Base-by-base conservation (phyloP, 495 filamentous ascomycete genomes). In the Lentithecium fluviatile region DNA sequence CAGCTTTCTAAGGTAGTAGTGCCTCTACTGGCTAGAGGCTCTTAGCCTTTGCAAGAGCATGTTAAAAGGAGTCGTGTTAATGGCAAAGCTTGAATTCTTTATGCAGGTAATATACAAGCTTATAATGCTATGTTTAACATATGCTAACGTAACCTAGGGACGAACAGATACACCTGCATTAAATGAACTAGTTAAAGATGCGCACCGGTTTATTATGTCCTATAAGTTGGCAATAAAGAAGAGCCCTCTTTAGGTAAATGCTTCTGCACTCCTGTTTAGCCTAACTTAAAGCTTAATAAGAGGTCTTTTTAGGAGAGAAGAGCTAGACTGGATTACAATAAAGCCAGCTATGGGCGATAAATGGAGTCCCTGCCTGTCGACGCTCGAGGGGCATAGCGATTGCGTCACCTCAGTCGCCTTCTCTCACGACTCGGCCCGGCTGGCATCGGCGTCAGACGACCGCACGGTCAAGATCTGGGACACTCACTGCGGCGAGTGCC, bases 201-300 rank as follows among this genome's bases (percentile, higher is more conserved):
- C 61, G 46, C 50, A 36, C 34, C 70, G 66, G 54, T 74, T 72
- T 56, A 60, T 74, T 47, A 40, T 66, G 42, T 69, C 57, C 56
- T 54, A 68, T 26, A 65, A 57, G 36, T 17, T 61, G 2, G 52
- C 72, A 52, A 52, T 52, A 32, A 24, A 52, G 49, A 52, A 34
- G 5, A 52, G 49, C 49, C 49, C 49, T 34, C 49, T 52, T 29
- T 24, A 52, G 20, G 49, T 26, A 34, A 32, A 52, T 52, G 19
- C 32, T 2, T 52, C 49, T 15, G 49, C 49, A 6, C 49, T 52
- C 11, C 7, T 52, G n/a, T 52, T 52, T 15, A 52, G 49, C 19
- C 49, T 24, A 32, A 32, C 49, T 34, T n/a, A 38, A 20, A 58
- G 56, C 20, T 24, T 49, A 40, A 58, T 26, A 2, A 58, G 47